Evolutionary conservation across 2,329 filamentous ascomycete genomes (phyloP).

Genomic region (Monilinia fructigena): DNA sequence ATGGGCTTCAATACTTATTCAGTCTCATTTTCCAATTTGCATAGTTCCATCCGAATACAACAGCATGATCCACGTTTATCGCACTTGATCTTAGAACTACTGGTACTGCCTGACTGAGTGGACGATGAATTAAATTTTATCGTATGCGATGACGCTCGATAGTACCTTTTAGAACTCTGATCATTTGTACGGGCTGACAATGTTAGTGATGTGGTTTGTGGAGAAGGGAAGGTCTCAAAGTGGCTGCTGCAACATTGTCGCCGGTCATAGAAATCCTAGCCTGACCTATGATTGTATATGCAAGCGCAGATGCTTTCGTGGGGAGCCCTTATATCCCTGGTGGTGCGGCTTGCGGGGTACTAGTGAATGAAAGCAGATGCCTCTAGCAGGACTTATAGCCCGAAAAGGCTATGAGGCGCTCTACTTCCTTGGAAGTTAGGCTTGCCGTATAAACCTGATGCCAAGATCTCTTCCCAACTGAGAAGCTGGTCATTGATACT

Average conservation of each 20-base stretch:
- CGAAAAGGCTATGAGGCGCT: slow-evolving; percentile 2
- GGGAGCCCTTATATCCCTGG: slow-evolving; percentile 9
- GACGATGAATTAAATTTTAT: slow-evolving; percentile 7
- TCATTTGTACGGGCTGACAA: slow-evolving; percentile 19
- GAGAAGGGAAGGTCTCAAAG: slow-evolving; percentile 8
- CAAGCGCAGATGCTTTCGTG: neutral
- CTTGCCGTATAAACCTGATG: slow-evolving; percentile 1
- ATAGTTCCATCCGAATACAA: slow-evolving; percentile 11
- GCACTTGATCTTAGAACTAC: slow-evolving; percentile 16
- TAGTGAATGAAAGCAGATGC: slow-evolving; percentile 11
- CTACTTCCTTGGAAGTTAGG: slow-evolving; percentile 1
- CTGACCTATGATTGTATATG: slow-evolving; percentile 8
- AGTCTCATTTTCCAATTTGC: neutral
- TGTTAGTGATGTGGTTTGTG: slow-evolving; percentile 5
- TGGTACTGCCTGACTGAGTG: slow-evolving; percentile 12
- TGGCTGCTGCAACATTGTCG: neutral
- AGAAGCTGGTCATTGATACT: slow-evolving; percentile 12
- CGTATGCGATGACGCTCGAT: slow-evolving; percentile 11
- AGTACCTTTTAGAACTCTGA: slow-evolving; percentile 11
- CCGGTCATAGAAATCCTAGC: slow-evolving; percentile 4
- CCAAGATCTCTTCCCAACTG: slow-evolving; percentile 6
- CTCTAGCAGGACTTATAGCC: slow-evolving; percentile 11
- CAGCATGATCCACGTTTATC: slow-evolving; percentile 16
- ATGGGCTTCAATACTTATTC: slow-evolving; percentile 12
- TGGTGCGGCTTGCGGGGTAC: slow-evolving; percentile 15